A percentile compares a stretch with the other conserved stretches of the same genome.
Evolutionary conservation across 2,329 filamentous ascomycete species (phyloP).

Genomic region (Paecilomyces niveus): DNA sequence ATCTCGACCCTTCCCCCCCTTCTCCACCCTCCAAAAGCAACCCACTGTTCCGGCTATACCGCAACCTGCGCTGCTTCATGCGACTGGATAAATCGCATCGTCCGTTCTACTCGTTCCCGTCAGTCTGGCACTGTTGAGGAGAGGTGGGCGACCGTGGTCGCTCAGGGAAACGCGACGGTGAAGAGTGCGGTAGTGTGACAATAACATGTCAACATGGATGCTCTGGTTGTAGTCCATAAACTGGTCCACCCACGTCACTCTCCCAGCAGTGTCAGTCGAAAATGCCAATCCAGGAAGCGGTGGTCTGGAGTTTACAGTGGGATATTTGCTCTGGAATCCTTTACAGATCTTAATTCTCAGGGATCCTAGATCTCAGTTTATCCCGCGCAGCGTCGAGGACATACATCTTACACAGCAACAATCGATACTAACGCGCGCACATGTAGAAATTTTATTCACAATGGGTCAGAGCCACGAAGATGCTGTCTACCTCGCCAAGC

Average conservation of each 20-base stretch:
- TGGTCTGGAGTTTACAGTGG: not conserved
- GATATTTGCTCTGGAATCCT: not conserved
- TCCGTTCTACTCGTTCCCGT: not conserved
- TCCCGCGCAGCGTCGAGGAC: not conserved
- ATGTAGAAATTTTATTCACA: constrained; percentile 46
- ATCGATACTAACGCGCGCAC: constrained; percentile 9
- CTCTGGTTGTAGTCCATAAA: not conserved
- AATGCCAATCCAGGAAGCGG: not conserved
- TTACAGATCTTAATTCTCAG: not conserved
- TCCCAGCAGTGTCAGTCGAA: not conserved
- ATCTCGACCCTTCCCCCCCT: not conserved
- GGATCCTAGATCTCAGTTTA: not conserved
- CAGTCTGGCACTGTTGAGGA: not conserved
- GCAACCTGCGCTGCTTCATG: not conserved
- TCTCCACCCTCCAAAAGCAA: not conserved
- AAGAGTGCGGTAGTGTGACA: not conserved
- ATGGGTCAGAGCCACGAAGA: constrained; percentile 91
- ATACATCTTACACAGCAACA: constrained; percentile 1
- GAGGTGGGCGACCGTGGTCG: not conserved
- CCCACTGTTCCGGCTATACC: not conserved
- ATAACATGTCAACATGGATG: not conserved
- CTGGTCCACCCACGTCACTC: not conserved
- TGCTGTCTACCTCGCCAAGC: constrained; percentile 98
- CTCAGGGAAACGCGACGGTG: not conserved
- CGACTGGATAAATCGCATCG: not conserved